Evolutionary conservation across 331 rosid genomes (phyloP), one percentile per base, ranked within the genome.

Genomic region (Pyrus hybrid): DNA sequence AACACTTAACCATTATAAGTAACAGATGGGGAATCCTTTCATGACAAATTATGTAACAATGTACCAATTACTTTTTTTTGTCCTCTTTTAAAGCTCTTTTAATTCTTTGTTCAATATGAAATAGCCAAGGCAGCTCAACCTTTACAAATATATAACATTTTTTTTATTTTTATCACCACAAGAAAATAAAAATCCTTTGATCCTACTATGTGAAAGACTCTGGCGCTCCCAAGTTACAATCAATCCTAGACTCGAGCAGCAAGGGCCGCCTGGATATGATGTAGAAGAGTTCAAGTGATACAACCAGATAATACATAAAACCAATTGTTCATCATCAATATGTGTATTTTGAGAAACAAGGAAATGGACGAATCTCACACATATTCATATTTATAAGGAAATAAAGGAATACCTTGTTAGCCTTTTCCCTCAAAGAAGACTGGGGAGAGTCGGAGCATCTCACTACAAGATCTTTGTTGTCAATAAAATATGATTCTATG

Each of bases 371-470:
- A 72, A 32, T 7, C 16, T 35, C 37, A 58, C 23, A 72, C 7
- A 13, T 11, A 20, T 37, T 18, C 18, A 22, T 37, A 16, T 37
- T 29, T 14, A 14, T 37, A 5, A 23, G 17, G 47, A 60, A 60
- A 60, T 21, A 68, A 26, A 25, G 41, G 11, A 41, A 25, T 82
- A 95, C 99, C 99, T 92, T 95, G 80, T 77, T 73, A 63, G 97
- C 90, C 88, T 88, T 95, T 81, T 95, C 99, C 84, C 97, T 84
- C 74, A 95, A 82, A 71, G 99, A 92, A 62, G 93, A 88, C 80
- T 95, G 99, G 22, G 99, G 99, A 77, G 97, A 95, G 77, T 90
- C 99, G 0, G 97, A 90, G 81, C 99, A 95, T 80, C 79, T 89
- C 71, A 85, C 79, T 66, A 95, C 91, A 21, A 65, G 86, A 28